Evolutionary conservation across 2,329 filamentous ascomycete species (phyloP), one percentile per base, ranked within the genome.

Genomic region (Penicillium thymicola): DNA sequence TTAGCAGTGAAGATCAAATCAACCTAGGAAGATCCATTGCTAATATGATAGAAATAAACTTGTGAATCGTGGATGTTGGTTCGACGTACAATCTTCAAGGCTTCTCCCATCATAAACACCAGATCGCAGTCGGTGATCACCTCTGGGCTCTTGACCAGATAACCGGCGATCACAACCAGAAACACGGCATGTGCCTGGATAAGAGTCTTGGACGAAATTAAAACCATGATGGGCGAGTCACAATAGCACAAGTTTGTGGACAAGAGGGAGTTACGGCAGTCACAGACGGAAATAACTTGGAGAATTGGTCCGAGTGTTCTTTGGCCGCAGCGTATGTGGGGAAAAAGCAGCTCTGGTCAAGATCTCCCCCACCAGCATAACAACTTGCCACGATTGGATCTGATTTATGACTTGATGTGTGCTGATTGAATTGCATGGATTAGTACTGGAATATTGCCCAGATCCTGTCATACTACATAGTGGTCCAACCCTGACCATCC

Each of bases 101-200:
- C 85, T 74, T 95, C 89, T 53, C 91, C 91, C 27, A 96, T 77
- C 30, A 96, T 82, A 65, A 85, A 90, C 46, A 96, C 89, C 23
- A 96, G 74, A 51, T 88, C 86, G 68, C 95, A 90, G 69, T 93
- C 88, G 47, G 89, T 85, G 66, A 97, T 81, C 42, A 83, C 81
- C 59, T 78, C 77, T 6, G 92, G 92, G 57, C 82, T 86, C 41
- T 85, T 88, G 67, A 95, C 81, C 77, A 97, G 88, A 78, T 94
- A 90, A 75, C 88, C 92, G 67, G 87, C 91, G 47, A 94, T 79
- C 6, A 89, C 90, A 62, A 96, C 75, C 76, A 96, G 90, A 78
- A 94, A 91, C 71, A 96, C 83, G 65, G 89, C 89, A 65, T 96
- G 79, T 51, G 86, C 87, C 65, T 89, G 88, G 66, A 97, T 88